Percentiles rank a stretch among this genome's conserved stretches.
Conservation (phyloP, 2,329 filamentous ascomycete genomes). For the Chrysosphaeria jannelii region DNA sequence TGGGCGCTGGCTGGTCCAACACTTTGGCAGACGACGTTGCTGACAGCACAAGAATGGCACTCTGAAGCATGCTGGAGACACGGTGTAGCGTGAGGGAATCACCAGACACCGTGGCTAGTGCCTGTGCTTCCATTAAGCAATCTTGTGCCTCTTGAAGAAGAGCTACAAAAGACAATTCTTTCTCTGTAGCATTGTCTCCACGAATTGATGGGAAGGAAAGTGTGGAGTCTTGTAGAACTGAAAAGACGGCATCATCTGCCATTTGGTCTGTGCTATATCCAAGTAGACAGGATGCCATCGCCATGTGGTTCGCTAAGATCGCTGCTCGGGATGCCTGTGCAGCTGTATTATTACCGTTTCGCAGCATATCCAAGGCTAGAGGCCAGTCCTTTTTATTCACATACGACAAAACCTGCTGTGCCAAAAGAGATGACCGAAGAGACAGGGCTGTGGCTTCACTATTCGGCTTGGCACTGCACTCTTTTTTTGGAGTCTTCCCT, state of each 20-base stretch:
- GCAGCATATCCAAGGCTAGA: conserved; percentile 23
- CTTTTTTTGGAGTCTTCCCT: no score
- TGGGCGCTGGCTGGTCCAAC: conserved; percentile 16
- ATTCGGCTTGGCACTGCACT: no score
- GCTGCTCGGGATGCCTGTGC: conserved; percentile 5
- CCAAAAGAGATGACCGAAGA: no score
- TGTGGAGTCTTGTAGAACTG: conserved; percentile 73
- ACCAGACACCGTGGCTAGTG: conserved; percentile 19
- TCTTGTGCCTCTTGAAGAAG: conserved; percentile 35
- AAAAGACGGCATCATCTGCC: conserved; percentile 55
- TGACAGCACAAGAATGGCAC: conserved; percentile 32
- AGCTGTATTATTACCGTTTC: conserved; percentile 6
- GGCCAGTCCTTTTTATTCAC: conserved; percentile 23
- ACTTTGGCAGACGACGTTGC: conserved; percentile 21
- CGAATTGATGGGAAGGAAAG: conserved; percentile 54
- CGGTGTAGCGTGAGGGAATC: conserved; percentile 29
- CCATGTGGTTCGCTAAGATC: conserved; percentile 21
- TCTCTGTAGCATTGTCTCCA: conserved; percentile 11
- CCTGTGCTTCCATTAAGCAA: conserved; percentile 30
- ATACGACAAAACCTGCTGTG: conserved; percentile 15
- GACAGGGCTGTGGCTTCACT: no score
- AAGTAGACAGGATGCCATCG: conserved; percentile 36
- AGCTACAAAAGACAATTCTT: conserved; percentile 20
- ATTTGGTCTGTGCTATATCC: conserved; percentile 42
- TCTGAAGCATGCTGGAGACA: conserved; percentile 31